Evolutionary conservation across 2,329 filamentous ascomycete genomes (phyloP).

Genomic region (Talaromyces funiculosus): DNA sequence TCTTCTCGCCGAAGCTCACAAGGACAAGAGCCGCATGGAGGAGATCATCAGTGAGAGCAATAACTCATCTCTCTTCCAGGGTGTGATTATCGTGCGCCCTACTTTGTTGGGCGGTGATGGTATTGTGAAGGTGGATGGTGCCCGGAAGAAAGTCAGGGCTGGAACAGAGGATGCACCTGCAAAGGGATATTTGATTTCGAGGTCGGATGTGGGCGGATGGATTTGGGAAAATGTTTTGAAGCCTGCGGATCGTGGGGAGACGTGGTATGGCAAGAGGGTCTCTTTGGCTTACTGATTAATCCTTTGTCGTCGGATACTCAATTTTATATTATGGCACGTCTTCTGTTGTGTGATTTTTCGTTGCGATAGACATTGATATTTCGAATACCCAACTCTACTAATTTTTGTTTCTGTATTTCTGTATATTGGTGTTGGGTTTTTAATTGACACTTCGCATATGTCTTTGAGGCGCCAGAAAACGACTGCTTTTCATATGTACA

Average conservation of each 20-base stretch:
- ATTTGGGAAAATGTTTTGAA: slow-evolving; percentile 26
- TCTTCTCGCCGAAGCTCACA: slow-evolving; percentile 29
- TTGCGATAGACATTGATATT: background rate
- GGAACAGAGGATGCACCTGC: slow-evolving; percentile 26
- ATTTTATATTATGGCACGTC: background rate
- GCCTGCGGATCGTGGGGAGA: slow-evolving; percentile 15
- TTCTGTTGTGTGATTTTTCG: background rate
- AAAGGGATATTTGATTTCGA: slow-evolving; percentile 30
- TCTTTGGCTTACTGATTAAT: slow-evolving; percentile 16
- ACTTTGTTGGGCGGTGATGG: slow-evolving; percentile 28
- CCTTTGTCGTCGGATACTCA: no score
- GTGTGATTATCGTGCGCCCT: slow-evolving; percentile 28
- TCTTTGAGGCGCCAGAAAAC: background rate
- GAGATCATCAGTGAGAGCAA: slow-evolving; percentile 21
- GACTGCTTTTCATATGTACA: background rate
- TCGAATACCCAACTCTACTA: background rate
- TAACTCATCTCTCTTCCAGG: slow-evolving; percentile 17
- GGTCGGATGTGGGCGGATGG: slow-evolving; percentile 33
- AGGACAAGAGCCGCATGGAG: slow-evolving; percentile 35
- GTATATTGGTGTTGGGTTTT: background rate
- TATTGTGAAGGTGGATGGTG: slow-evolving; percentile 20
- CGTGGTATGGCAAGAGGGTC: slow-evolving; percentile 21
- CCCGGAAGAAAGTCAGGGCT: slow-evolving; percentile 22
- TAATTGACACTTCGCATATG: background rate
- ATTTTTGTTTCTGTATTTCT: background rate